Evolutionary conservation across 345 rosid species (phyloP).

Genomic region (Salix suchowensis): DNA sequence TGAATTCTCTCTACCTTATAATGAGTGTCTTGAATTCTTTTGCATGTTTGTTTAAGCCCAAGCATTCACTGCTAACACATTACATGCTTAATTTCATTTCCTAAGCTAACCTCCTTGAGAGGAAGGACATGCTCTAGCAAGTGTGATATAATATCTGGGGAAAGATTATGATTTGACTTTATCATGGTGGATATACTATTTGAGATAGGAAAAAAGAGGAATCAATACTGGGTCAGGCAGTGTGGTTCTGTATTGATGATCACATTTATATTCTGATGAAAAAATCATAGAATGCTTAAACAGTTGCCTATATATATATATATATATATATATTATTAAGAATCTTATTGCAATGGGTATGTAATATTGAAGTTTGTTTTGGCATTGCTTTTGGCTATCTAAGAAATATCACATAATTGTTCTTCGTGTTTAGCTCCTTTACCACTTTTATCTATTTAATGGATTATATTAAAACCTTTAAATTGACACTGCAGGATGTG

Average conservation of each 20-base stretch:
- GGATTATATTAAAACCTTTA: conserved; percentile 15
- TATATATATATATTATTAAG: not conserved
- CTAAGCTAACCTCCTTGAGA: not conserved
- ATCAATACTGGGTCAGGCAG: not conserved
- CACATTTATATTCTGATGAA: not conserved
- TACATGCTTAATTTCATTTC: not conserved
- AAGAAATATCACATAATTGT: not conserved
- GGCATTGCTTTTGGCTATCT: not conserved
- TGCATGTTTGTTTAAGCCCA: not conserved
- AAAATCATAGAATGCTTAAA: not conserved
- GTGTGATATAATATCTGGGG: not conserved
- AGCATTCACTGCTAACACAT: not conserved
- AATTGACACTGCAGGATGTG: conserved; percentile 49
- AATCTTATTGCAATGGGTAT: not conserved
- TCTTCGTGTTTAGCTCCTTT: not conserved
- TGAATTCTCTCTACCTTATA: not conserved
- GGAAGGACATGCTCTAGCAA: not conserved
- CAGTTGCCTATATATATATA: too few relatives aligned
- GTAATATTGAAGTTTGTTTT: not conserved
- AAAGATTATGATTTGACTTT: not conserved
- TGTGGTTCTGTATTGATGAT: not conserved
- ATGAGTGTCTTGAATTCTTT: not conserved
- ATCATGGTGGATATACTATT: not conserved
- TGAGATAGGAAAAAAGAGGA: not conserved
- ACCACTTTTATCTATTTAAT: not conserved